Evolutionary conservation across 2,329 filamentous ascomycete genomes (phyloP), one percentile per base, ranked within the genome.

Genomic region (Hypoxylon sp.): DNA sequence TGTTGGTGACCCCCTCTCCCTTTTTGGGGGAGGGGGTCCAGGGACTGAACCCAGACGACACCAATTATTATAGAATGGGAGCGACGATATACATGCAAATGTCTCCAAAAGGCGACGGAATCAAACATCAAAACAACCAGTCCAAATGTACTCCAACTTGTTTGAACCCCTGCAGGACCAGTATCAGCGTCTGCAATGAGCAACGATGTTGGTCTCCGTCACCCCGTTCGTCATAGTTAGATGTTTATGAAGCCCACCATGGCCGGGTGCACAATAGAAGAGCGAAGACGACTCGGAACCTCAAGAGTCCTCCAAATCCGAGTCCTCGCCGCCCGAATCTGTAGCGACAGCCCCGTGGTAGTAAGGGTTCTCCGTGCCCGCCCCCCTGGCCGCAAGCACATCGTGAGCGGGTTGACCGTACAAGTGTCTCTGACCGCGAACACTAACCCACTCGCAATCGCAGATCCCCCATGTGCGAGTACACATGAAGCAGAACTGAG

Each of bases 401-500:
- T 38, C 13, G 5, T 3, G 13, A 4, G 34, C 36, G 6, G 13
- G 13, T 38, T 7, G 36, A n/a, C 36, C 36, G 36, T 41, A 9
- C 6, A 41, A 17, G 7, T 2, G 14, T 41, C n/a, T 17, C 36
- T 7, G 36, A 7, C 19, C 14, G 14, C n/a, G 14, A n/a, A 3
- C 10, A 21, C 5, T 7, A 21, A 10, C 4, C 38, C 28, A 30
- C 28, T 6, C 14, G 48, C 36, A 63, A 9, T 13, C 2, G 36
- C 63, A 67, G 6, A n/a, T 45, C 9, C 49, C 53, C 63, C 52
- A 63, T 4, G 2, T 2, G 10, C 11, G 23, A 17, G 28, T 62
- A 28, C 73, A 74, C 1, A 60, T 32, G 32, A 73, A 75, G 34
- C 73, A 75, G 46, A 75, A 75, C n/a, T 73, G 7, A 0, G 46